These are phyloP conservation scores for Metarhizium robertsii DNA, from an alignment of 2,329 filamentous ascomycete species.

Conservation along the genomic window DNA sequence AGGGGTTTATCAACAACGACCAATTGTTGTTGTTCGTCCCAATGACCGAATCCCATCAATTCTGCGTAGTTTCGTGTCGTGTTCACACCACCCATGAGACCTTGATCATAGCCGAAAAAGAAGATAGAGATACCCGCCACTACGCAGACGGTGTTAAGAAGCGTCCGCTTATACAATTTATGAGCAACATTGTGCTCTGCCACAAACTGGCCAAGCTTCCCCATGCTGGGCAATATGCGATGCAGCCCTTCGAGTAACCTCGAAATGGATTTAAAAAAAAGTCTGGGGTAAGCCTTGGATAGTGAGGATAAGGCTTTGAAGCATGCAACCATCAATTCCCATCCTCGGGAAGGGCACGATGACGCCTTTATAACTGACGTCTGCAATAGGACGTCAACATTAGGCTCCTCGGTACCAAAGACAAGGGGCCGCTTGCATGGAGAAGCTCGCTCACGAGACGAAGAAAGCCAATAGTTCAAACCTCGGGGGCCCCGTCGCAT, in stretches of 20 bases:
- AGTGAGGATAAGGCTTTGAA: too few species aligned
- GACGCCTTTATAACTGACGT: not conserved
- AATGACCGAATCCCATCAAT: constrained; percentile 36
- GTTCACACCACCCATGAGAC: constrained; percentile 44
- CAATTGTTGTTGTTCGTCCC: constrained; percentile 36
- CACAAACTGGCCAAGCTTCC: constrained; percentile 2
- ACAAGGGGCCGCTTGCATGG: not conserved
- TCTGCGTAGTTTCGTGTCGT: constrained; percentile 28
- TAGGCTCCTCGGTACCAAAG: not conserved
- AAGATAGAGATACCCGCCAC: constrained; percentile 47
- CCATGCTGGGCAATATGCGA: not conserved
- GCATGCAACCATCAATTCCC: too few species aligned
- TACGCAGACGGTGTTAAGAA: constrained; percentile 53
- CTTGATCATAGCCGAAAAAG: constrained; percentile 40
- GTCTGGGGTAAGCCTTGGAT: too few species aligned
- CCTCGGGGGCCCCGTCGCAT: not conserved
- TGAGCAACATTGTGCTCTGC: constrained; percentile 31
- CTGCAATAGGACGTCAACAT: not conserved
- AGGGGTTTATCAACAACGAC: constrained; percentile 46
- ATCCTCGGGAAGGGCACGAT: not conserved
- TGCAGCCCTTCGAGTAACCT: too few species aligned
- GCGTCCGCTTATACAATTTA: constrained; percentile 41
- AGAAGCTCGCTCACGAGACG: not conserved
- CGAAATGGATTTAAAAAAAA: too few species aligned
- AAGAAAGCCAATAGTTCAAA: not conserved